Evolutionary conservation across 352 stramenopile genomes (phyloP).

Genomic region (Globisporangium megalacanthum): DNA sequence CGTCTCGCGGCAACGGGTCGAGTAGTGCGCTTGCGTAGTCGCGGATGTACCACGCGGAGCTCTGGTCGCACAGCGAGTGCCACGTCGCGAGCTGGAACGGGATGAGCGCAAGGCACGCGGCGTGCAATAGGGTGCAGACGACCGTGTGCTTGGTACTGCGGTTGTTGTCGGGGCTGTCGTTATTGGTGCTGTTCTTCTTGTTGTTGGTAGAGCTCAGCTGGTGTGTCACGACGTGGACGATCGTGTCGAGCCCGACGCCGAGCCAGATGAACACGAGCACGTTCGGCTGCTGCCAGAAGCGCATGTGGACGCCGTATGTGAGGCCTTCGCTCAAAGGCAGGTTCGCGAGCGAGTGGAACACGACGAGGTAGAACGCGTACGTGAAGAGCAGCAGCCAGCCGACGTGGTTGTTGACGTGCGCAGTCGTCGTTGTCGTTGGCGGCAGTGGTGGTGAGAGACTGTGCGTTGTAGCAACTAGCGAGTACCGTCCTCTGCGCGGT

Average conservation of each 20-base stretch:
- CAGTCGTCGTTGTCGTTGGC: too few species aligned
- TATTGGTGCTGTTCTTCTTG: too few species aligned
- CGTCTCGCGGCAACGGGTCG: constrained; percentile 68
- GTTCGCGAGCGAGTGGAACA: constrained; percentile 94
- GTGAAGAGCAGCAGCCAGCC: constrained; percentile 36
- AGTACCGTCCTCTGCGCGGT: too few species aligned
- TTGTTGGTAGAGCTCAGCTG: too few species aligned
- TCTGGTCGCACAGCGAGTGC: constrained; percentile 46
- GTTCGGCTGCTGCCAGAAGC: constrained; percentile 94
- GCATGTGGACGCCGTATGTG: constrained; percentile 93
- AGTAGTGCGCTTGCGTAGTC: constrained; percentile 86
- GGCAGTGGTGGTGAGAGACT: too few species aligned
- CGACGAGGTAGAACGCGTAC: constrained; percentile 89
- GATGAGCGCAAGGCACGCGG: constrained; percentile 13
- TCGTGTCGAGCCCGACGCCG: constrained; percentile 44
- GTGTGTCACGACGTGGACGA: constrained; percentile 7
- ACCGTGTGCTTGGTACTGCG: not conserved
- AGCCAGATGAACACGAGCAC: constrained; percentile 87
- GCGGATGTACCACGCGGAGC: constrained; percentile 60
- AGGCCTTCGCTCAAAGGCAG: constrained; percentile 89
- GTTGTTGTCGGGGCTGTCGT: too few species aligned
- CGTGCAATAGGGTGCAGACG: too few species aligned
- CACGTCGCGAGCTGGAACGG: constrained; percentile 30
- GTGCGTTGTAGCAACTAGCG: too few species aligned
- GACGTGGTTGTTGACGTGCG: too few species aligned